Evolutionary conservation across 75 land plant genomes (phyloP).

Genomic region (Cunninghamia lanceolata): DNA sequence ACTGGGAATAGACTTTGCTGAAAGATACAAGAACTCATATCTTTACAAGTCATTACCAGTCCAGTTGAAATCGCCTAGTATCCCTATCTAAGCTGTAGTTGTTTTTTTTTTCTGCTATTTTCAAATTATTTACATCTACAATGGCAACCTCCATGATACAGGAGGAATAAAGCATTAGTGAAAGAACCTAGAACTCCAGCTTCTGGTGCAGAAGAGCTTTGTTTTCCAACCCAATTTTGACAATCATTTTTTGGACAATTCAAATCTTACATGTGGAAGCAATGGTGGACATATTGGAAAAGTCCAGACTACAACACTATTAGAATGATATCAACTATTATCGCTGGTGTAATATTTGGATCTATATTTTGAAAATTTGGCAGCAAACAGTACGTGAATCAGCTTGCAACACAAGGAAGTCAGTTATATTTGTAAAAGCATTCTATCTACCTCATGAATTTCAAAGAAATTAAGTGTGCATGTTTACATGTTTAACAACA

Average conservation of each 20-base stretch:
- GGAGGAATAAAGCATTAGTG: conserved; percentile 18
- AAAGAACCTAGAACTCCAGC: conserved; percentile 10
- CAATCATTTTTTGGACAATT: conserved; percentile 20
- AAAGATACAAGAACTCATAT: conserved; percentile 12
- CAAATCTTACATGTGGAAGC: conserved; percentile 43
- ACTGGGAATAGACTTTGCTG: conserved; percentile 18
- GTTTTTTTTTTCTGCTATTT: not conserved
- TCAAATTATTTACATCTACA: not conserved
- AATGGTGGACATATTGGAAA: conserved; percentile 40
- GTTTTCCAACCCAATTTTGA: conserved; percentile 30
- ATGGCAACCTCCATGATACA: conserved; percentile 2
- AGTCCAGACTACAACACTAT: conserved; percentile 37
- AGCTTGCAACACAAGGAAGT: not conserved
- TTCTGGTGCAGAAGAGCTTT: conserved; percentile 21
- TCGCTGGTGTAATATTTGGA: conserved; percentile 35
- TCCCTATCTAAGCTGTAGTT: not conserved
- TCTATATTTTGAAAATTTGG: conserved; percentile 32
- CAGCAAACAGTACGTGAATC: conserved; percentile 18
- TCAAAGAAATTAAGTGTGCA: not conserved
- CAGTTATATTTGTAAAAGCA: not conserved
- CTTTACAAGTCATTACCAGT: conserved; percentile 15
- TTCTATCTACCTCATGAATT: not conserved
- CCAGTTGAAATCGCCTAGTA: not conserved
- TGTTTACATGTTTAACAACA: conserved; percentile 13
- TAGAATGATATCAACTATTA: conserved; percentile 32